Evolutionary conservation across 2,329 filamentous ascomycete genomes (phyloP).

Genomic region (Arthrobotrys entomopaga): DNA sequence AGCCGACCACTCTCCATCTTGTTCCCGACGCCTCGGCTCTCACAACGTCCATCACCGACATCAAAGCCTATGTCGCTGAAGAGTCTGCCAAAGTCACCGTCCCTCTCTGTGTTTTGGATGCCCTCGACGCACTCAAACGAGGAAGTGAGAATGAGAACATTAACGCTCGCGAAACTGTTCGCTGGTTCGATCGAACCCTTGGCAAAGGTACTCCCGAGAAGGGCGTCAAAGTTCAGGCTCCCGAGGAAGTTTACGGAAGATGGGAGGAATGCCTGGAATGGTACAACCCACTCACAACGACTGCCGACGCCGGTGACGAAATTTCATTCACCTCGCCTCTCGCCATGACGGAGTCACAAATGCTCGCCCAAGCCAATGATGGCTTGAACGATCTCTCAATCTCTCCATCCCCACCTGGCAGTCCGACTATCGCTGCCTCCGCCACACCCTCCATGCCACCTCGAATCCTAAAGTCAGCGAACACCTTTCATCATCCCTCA

Average conservation of each 20-base stretch:
- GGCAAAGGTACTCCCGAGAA: constrained; percentile 65
- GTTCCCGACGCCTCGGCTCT: constrained; percentile 68
- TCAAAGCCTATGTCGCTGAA: constrained; percentile 67
- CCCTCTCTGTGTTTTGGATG: constrained; percentile 63
- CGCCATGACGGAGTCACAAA: constrained; percentile 48
- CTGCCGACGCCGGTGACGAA: constrained; percentile 40
- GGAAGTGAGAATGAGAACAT: constrained; percentile 61
- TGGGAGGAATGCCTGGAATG: constrained; percentile 59
- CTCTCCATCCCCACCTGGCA: constrained; percentile 46
- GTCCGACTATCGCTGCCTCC: constrained; percentile 28
- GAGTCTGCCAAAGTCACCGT: constrained; percentile 66
- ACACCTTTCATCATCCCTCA: constrained; percentile 35
- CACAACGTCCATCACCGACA: constrained; percentile 67
- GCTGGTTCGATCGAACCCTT: constrained; percentile 66
- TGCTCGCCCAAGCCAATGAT: constrained; percentile 42
- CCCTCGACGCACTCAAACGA: constrained; percentile 59
- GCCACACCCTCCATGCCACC: constrained; percentile 34
- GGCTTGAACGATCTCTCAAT: constrained; percentile 39
- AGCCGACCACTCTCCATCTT: constrained; percentile 66
- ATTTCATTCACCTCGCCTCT: constrained; percentile 39
- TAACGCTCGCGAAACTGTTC: constrained; percentile 67
- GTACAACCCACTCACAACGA: constrained; percentile 35
- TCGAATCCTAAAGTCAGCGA: constrained; percentile 39
- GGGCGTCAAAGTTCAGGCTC: constrained; percentile 65
- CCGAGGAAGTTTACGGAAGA: constrained; percentile 65